These are phyloP conservation scores for Ailanthus altissimus DNA, from an alignment of 345 rosid genomes.

Conservation along the genomic window DNA sequence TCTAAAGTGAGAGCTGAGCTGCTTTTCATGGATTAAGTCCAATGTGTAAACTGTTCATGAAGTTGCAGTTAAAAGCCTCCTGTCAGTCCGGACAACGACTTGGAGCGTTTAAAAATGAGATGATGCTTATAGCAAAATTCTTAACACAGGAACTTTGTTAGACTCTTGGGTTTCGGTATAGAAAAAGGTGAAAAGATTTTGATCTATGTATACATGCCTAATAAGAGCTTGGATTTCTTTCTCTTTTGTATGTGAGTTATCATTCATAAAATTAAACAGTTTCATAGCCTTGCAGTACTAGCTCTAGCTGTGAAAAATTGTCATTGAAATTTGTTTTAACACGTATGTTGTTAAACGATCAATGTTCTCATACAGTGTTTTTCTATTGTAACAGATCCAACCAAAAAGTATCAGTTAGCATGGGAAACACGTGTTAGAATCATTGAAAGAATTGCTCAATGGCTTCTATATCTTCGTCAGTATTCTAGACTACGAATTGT, in stretches of 20 bases:
- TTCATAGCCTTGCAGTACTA: background rate
- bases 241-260: background rate
- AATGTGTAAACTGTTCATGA: background rate
- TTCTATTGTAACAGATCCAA: slow-evolving; percentile 16
- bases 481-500: slow-evolving; percentile 33
- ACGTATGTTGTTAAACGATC: background rate
- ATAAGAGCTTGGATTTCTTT: background rate
- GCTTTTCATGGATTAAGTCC: background rate
- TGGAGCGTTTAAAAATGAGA: slow-evolving; percentile 38
- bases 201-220: background rate
- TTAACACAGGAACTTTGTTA: slow-evolving; percentile 46
- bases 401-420: background rate
- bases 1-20: too few relatives aligned
- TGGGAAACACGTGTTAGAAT: slow-evolving; percentile 31
- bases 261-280: background rate
- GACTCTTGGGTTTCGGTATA: slow-evolving; percentile 41
- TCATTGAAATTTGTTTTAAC: too few relatives aligned
- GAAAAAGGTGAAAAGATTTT: slow-evolving; percentile 3
- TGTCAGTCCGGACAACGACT: slow-evolving; percentile 34
- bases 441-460: slow-evolving; percentile 34
- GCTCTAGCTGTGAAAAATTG: background rate
- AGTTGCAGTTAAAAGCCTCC: slow-evolving; percentile 42
- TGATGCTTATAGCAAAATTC: slow-evolving; percentile 25
- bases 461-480: slow-evolving; percentile 43
- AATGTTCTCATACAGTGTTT: background rate